Conservation (phyloP, 2,329 filamentous ascomycete species). For the Pseudopithomyces chartarum region DNA sequence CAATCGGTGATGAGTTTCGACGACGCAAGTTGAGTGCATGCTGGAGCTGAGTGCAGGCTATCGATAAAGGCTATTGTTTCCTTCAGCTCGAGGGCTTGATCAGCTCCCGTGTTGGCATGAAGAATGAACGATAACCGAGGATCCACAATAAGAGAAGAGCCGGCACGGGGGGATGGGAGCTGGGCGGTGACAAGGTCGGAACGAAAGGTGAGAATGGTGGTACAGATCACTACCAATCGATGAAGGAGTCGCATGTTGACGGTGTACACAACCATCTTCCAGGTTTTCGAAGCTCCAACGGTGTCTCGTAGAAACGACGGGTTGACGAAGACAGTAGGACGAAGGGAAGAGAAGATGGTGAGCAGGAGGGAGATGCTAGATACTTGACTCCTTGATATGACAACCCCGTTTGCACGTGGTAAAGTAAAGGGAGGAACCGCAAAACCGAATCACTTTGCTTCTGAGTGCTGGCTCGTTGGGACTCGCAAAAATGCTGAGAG, state of each 20-base stretch:
- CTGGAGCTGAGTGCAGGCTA: slow-evolving; percentile 22
- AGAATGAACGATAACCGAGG: slow-evolving; percentile 4
- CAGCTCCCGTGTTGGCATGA: slow-evolving; percentile 6
- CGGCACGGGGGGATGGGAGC: background rate
- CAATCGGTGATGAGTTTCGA: slow-evolving; percentile 60
- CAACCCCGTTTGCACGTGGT: background rate
- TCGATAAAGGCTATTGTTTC: slow-evolving; percentile 8
- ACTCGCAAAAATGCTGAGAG: background rate
- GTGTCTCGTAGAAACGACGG: too few species aligned
- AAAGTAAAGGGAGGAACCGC: background rate
- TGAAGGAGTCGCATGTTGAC: background rate
- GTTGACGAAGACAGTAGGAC: background rate
- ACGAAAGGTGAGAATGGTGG: background rate
- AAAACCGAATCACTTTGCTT: background rate
- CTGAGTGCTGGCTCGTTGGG: background rate
- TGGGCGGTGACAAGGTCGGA: background rate
- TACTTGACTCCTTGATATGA: background rate
- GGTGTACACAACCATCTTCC: background rate
- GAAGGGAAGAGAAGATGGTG: background rate
- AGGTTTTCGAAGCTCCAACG: too few species aligned
- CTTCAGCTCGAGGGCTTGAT: slow-evolving; percentile 5
- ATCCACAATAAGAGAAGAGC: background rate
- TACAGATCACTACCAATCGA: background rate
- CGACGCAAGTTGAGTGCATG: slow-evolving; percentile 60
- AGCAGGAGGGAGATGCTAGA: background rate